Base-by-base conservation (phyloP, 495 filamentous ascomycete species). In the Xylaria castorea region DNA sequence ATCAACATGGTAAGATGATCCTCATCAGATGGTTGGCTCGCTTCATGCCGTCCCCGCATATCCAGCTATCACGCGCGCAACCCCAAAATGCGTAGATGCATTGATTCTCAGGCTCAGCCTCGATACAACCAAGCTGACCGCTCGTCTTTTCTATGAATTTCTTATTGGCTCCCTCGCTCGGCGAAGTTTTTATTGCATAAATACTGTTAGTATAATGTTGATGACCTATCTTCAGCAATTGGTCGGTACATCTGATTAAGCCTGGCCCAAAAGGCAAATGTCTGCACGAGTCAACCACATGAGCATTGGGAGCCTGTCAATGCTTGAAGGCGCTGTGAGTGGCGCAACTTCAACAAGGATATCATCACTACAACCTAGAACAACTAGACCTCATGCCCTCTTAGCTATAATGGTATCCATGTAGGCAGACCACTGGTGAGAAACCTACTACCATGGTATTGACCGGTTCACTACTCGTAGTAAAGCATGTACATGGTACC, bases 21-120 rank as follows among this genome's bases (percentile, higher is more conserved):
- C 68, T 63, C 58, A 12, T 27, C 20, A 60, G 16, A 44, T 70
- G 58, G 68, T 44, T 64, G 53, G 38, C 68, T 64, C 68, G 68
- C 42, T 70, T 70, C 57, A 42, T 36, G 22, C 44, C 58, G 57
- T 60, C 68, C 68, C 68, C 68, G 68, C 68, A 70, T 51, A 50
- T n/a, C 42, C 8, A 53, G 6, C 58, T 50, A 42, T 70, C 68
- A 70, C 68, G 68, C 55, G 68, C 58, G n/a, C 44, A 34, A 70
- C 68, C 55, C 68, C 57, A 63, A 53, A 70, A 63, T 53, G 44
- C 44, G 34, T 55, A 44, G n/a, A 70, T 46, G 14, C 53, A 48
- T 53, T 36, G 46, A 51, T 62, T 70, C 46, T 27, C 30, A 70
- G n/a, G 27, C 58, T 70, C 68, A 70, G 58, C 58, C 68, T 70